Percentiles rank a stretch among this genome's conserved stretches.
These are phyloP conservation scores for Termitomyces sp. DNA, from an alignment of 768 basidiomycete genomes.

Conservation along the genomic window DNA sequence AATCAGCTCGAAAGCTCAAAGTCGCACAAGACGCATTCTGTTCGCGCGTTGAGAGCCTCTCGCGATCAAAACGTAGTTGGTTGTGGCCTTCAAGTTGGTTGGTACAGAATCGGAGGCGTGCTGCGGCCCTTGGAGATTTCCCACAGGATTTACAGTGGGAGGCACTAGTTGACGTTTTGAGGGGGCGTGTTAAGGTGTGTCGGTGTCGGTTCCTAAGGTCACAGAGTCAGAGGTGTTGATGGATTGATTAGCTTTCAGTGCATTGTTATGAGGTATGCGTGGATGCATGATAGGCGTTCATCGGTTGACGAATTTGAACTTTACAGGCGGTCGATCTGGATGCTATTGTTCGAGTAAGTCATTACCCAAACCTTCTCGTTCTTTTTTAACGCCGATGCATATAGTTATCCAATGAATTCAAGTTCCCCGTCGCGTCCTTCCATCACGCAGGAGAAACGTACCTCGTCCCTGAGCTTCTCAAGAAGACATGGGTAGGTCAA, in stretches of 20 bases:
- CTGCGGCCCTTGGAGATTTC: constrained; percentile 37
- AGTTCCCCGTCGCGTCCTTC: constrained; percentile 71
- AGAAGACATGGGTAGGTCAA: constrained; percentile 55
- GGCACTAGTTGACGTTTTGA: constrained; percentile 61
- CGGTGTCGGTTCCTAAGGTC: background rate
- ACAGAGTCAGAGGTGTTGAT: background rate
- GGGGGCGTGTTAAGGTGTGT: constrained; percentile 70
- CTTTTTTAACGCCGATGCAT: background rate
- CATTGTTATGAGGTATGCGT: constrained; percentile 39
- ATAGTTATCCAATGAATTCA: constrained; percentile 76
- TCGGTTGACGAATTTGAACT: background rate
- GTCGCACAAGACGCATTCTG: constrained; percentile 69
- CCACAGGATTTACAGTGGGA: constrained; percentile 73
- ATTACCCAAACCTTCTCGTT: too few relatives aligned
- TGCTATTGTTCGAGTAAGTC: constrained; percentile 54
- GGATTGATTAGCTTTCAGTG: constrained; percentile 26
- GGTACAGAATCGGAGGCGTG: background rate
- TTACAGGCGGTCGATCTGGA: constrained; percentile 64
- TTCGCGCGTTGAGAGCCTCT: constrained; percentile 34
- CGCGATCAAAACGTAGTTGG: background rate
- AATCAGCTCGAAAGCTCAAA: constrained; percentile 62
- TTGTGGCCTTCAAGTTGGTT: constrained; percentile 3
- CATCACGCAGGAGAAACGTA: constrained; percentile 82
- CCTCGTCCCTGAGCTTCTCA: constrained; percentile 74
- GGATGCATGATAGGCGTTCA: background rate